phyloP scores from a whole-genome alignment of 108 stramenopile species.

The Discostella pseudostelligera region DNA sequence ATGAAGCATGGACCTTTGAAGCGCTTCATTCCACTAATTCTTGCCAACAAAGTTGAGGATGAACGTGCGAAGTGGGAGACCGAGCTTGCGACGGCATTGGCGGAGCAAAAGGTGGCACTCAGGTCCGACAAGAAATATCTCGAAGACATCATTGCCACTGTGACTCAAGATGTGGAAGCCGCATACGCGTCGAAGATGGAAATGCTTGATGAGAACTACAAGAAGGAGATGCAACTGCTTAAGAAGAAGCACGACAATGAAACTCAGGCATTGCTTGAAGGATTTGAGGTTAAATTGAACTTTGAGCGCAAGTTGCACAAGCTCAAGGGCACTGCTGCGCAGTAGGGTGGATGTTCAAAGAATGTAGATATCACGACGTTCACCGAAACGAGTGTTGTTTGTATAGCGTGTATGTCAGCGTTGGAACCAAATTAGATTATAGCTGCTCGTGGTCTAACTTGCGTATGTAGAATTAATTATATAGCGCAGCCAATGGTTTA shows the following conservation, averaged over 20 bases:
- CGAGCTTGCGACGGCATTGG: slow-evolving; percentile 9
- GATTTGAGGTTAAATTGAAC: slow-evolving; percentile 43
- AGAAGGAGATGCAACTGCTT: slow-evolving; percentile 32
- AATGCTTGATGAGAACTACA: slow-evolving; percentile 20
- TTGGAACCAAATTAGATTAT: too few relatives aligned
- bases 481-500: too few relatives aligned
- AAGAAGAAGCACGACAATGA: slow-evolving; percentile 41
- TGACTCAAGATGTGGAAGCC: slow-evolving; percentile 16
- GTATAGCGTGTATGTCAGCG: too few relatives aligned
- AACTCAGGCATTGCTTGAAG: slow-evolving; percentile 38
- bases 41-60: slow-evolving; percentile 39
- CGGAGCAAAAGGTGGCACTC: slow-evolving; percentile 21
- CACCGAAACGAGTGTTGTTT: too few relatives aligned
- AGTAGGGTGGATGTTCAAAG: too few relatives aligned
- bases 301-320: slow-evolving; percentile 43
- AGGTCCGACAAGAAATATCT: slow-evolving; percentile 23
- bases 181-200: slow-evolving; percentile 7
- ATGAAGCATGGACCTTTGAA: slow-evolving; percentile 18
- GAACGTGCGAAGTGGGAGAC: slow-evolving; percentile 32
- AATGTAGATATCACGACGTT: too few relatives aligned
- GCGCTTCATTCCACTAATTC: slow-evolving; percentile 14
- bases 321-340: slow-evolving; percentile 17
- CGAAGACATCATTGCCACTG: slow-evolving; percentile 11
- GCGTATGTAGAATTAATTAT: too few relatives aligned
- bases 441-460: too few relatives aligned